phyloP scores from a whole-genome alignment of 2,329 filamentous ascomycete genomes.

The Didymella glomerata region DNA sequence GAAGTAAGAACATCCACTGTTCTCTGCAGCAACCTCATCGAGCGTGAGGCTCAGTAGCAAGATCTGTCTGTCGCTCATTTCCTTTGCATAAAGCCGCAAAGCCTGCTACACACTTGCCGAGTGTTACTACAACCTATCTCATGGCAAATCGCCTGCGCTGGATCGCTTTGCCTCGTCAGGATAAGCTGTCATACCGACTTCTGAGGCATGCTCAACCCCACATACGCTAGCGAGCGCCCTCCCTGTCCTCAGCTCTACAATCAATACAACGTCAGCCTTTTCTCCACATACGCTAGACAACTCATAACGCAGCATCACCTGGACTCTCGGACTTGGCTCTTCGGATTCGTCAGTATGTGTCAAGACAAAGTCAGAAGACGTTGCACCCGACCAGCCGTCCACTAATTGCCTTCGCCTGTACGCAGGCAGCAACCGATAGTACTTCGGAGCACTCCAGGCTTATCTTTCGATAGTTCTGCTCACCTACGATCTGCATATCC shows the following conservation, averaged over 20 bases:
- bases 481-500: background rate
- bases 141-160: slow-evolving; percentile 13
- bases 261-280: slow-evolving; percentile 33
- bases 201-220: slow-evolving; percentile 34
- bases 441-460: background rate
- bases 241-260: slow-evolving; percentile 27
- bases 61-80: background rate
- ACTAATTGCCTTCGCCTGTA: slow-evolving; percentile 26
- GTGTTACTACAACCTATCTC: background rate
- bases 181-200: slow-evolving; percentile 24
- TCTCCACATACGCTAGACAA: slow-evolving; percentile 45
- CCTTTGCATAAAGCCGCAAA: background rate
- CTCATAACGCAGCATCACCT: slow-evolving; percentile 27
- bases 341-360: slow-evolving; percentile 21
- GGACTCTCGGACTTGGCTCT: slow-evolving; percentile 8
- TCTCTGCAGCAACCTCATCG: background rate
- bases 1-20: background rate
- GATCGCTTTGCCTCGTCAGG: slow-evolving; percentile 34
- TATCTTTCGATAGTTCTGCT: slow-evolving; percentile 1
- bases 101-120: background rate
- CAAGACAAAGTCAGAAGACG: slow-evolving; percentile 28
- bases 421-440: background rate
- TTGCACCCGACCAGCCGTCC: background rate
- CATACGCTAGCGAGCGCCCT: slow-evolving; percentile 37
- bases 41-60: background rate